These are phyloP conservation scores for Pseudocercospora vitis DNA, from an alignment of 2,329 filamentous ascomycete species.

Conservation along the genomic window DNA sequence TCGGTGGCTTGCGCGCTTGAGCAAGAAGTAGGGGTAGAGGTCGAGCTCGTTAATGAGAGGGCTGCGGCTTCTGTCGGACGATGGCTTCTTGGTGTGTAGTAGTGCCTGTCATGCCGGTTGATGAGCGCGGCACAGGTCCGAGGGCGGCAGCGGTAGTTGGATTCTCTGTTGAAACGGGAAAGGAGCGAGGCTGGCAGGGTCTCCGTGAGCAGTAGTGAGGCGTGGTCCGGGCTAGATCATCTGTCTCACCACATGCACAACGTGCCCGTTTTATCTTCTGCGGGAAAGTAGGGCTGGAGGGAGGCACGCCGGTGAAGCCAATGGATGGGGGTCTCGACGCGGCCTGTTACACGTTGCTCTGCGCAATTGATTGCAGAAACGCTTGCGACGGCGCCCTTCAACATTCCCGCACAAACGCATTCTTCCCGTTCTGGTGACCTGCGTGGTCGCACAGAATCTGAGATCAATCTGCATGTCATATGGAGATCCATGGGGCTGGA, in stretches of 20 bases:
- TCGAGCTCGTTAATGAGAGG: neutral
- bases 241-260: constrained; percentile 5
- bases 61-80: neutral
- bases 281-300: constrained; percentile 13
- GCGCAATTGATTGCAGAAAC: constrained; percentile 6
- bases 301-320: neutral
- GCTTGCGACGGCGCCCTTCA: constrained; percentile 6
- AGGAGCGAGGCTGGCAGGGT: constrained; percentile 6
- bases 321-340: neutral
- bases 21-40: neutral
- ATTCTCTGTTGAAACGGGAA: neutral
- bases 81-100: neutral
- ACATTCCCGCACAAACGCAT: neutral
- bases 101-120: neutral
- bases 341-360: neutral
- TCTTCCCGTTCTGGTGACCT: neutral
- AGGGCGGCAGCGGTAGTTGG: neutral
- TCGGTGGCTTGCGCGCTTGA: neutral
- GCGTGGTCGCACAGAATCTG: constrained; percentile 11
- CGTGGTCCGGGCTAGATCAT: constrained; percentile 7
- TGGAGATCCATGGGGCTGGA: constrained; percentile 13
- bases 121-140: neutral
- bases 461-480: constrained; percentile 16
- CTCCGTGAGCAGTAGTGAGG: constrained; percentile 10
- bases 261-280: neutral